These are phyloP conservation scores for Pachysolen tannophilus DNA, from an alignment of 805 yeast genomes.

Conservation along the genomic window DNA sequence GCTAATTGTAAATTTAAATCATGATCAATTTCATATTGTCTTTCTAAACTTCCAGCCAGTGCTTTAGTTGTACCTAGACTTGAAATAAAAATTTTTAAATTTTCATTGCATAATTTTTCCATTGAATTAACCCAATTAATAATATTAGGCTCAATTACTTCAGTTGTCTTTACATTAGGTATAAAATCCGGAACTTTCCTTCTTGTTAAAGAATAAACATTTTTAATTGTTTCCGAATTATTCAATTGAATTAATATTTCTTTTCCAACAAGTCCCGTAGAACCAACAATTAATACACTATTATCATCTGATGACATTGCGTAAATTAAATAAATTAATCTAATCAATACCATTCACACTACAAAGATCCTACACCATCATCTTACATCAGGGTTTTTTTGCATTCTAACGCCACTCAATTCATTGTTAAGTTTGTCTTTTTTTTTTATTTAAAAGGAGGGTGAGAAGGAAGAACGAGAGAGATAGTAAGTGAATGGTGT, in stretches of 20 bases:
- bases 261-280: slow-evolving; percentile 74
- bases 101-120: slow-evolving; percentile 21
- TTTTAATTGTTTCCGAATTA: slow-evolving; percentile 25
- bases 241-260: slow-evolving; percentile 41
- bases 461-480: no score
- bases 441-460: no score
- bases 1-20: slow-evolving; percentile 66
- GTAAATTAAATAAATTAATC: no score
- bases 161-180: slow-evolving; percentile 21
- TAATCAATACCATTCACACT: no score
- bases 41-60: slow-evolving; percentile 64
- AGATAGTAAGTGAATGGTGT: no score
- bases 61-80: slow-evolving; percentile 72
- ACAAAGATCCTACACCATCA: no score
- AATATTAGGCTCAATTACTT: slow-evolving; percentile 33
- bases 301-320: no score
- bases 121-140: slow-evolving; percentile 42
- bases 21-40: slow-evolving; percentile 65
- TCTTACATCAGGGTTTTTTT: no score
- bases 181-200: slow-evolving; percentile 26
- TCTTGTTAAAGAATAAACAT: slow-evolving; percentile 45
- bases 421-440: no score
- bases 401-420: no score
- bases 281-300: slow-evolving; percentile 42
- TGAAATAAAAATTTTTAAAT: slow-evolving; percentile 42